Evolutionary conservation across 1,284 basidiomycete species (phyloP).

Genomic region (Dichomitus squalens): DNA sequence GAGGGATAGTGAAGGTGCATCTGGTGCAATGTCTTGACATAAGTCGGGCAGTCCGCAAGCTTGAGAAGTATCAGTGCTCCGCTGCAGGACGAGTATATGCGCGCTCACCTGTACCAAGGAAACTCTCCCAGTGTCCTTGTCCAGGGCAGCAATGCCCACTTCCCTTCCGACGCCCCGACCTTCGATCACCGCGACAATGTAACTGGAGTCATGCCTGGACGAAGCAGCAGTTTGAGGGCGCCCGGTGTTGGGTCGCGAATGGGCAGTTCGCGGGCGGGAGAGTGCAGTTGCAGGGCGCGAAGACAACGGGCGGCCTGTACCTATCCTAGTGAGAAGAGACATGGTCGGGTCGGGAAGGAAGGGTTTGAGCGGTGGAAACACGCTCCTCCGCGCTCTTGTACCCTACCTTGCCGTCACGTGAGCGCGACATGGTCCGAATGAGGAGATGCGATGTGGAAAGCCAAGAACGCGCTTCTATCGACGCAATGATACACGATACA

Average conservation of each 20-base stretch:
- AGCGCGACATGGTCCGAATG: conserved; percentile 1
- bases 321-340: conserved; percentile 1
- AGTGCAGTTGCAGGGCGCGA: conserved; percentile 23
- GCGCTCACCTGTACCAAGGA: conserved; percentile 65
- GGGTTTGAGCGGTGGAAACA: background rate
- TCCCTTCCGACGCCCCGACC: conserved; percentile 78
- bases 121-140: conserved; percentile 77
- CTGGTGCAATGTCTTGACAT: conserved; percentile 87
- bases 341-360: conserved; percentile 6
- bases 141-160: conserved; percentile 85
- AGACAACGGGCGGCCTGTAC: conserved; percentile 2
- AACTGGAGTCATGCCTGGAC: conserved; percentile 56
- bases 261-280: conserved; percentile 32
- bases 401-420: conserved; percentile 8
- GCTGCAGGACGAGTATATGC: background rate
- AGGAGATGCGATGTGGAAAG: too few relatives aligned
- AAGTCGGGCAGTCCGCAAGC: conserved; percentile 83
- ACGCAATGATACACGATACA: too few relatives aligned
- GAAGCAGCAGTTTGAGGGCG: conserved; percentile 67
- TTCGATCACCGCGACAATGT: conserved; percentile 71
- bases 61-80: conserved; percentile 32
- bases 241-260: conserved; percentile 38
- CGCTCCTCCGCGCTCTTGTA: background rate
- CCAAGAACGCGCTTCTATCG: too few relatives aligned
- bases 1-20: conserved; percentile 76